phyloP scores from a whole-genome alignment of 2,329 filamentous ascomycete genomes.

The Peltaster fructicola region DNA sequence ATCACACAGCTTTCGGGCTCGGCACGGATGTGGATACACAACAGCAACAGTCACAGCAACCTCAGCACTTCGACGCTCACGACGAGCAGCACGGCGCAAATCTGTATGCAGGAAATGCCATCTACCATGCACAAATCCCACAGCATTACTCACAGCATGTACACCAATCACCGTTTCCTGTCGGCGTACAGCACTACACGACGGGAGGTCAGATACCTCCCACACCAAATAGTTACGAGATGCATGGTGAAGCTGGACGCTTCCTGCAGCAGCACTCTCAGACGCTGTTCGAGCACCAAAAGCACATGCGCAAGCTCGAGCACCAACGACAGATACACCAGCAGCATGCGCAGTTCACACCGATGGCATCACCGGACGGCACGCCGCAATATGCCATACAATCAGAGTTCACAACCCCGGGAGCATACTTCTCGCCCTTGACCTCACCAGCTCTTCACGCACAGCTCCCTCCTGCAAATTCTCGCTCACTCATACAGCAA shows the following conservation, averaged over 20 bases:
- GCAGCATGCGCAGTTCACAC: slow-evolving; percentile 39
- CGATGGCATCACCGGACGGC: slow-evolving; percentile 67
- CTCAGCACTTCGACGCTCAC: slow-evolving; percentile 6
- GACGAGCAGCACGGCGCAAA: slow-evolving; percentile 4
- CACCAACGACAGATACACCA: too few relatives aligned
- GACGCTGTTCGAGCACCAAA: slow-evolving; percentile 46
- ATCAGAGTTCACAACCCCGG: slow-evolving; percentile 45
- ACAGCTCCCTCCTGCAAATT: slow-evolving; percentile 33
- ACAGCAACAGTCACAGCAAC: slow-evolving; percentile 3
- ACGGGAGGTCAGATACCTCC: slow-evolving; percentile 46
- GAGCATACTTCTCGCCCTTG: slow-evolving; percentile 65
- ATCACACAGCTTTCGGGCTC: slow-evolving; percentile 4
- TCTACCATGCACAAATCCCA: slow-evolving; percentile 13
- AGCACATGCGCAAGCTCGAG: slow-evolving; percentile 51
- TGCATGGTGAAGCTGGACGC: slow-evolving; percentile 40
- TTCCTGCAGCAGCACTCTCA: slow-evolving; percentile 38
- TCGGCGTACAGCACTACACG: slow-evolving; percentile 23
- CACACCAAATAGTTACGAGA: slow-evolving; percentile 65
- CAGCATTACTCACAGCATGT: slow-evolving; percentile 9
- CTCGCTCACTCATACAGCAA: slow-evolving; percentile 22
- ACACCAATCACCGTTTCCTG: slow-evolving; percentile 14
- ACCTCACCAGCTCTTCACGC: slow-evolving; percentile 67
- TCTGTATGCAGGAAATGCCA: slow-evolving; percentile 8
- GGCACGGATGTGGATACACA: slow-evolving; percentile 1
- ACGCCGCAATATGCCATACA: slow-evolving; percentile 49